Conservation (phyloP, 1,284 basidiomycete species). For the Puccinia horiana region DNA sequence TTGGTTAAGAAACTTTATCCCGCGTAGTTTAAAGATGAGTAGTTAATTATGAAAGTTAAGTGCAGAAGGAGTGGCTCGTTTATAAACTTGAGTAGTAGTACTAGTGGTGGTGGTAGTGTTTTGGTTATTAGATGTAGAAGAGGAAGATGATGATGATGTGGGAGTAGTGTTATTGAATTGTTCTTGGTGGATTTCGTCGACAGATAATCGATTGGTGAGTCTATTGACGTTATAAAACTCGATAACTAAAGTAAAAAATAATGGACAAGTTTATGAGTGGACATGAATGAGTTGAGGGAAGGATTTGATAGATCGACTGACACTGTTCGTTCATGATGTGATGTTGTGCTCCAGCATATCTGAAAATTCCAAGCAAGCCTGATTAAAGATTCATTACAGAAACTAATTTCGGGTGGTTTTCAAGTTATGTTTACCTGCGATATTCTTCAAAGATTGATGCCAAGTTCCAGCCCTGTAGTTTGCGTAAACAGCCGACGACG, state of each 20-base stretch:
- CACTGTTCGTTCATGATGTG: conserved; percentile 48
- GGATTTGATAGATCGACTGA: neutral
- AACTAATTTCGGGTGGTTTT: no score
- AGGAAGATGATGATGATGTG: neutral
- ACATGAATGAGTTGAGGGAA: neutral
- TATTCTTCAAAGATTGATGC: conserved; percentile 63
- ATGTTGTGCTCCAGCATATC: conserved; percentile 44
- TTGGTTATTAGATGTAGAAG: neutral
- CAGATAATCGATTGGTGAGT: neutral
- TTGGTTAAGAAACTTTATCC: no score
- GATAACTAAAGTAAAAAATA: neutral
- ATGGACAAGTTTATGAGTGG: neutral
- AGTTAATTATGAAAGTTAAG: neutral
- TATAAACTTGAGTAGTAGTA: neutral
- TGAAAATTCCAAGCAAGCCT: no score
- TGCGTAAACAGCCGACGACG: conserved; percentile 64
- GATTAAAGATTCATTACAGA: no score
- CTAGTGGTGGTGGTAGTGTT: no score
- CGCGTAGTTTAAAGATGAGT: no score
- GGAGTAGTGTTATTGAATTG: neutral
- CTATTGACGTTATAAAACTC: neutral
- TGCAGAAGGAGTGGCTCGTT: neutral
- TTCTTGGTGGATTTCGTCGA: neutral
- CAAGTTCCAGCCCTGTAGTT: conserved; percentile 63
- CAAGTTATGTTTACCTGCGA: conserved; percentile 40